Evolutionary conservation across 495 filamentous ascomycete species (phyloP).

Genomic region (Trichoderma reesei): DNA sequence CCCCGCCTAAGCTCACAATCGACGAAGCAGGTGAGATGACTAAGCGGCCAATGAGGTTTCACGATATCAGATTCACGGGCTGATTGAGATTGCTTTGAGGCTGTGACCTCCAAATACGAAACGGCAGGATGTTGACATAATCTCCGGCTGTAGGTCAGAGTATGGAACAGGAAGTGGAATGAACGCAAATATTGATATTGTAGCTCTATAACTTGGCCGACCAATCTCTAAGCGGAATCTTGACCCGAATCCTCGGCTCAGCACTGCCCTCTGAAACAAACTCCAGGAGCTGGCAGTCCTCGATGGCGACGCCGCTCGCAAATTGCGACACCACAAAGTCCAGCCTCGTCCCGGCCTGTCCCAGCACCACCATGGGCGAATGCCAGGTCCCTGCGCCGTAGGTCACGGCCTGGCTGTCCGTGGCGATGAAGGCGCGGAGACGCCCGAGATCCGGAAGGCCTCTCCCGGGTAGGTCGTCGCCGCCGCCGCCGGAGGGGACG

Average conservation of each 20-base stretch:
- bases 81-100: neutral
- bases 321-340: conserved; percentile 82
- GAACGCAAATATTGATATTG: neutral
- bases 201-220: conserved; percentile 3
- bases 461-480: conserved; percentile 30
- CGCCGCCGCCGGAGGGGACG: conserved; percentile 15
- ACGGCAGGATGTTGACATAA: neutral
- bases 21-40: neutral
- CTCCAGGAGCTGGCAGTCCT: conserved; percentile 84
- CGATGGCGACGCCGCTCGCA: conserved; percentile 69
- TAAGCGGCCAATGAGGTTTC: conserved; percentile 2
- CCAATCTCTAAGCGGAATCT: neutral
- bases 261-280: conserved; percentile 33
- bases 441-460: conserved; percentile 67
- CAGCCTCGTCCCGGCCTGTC: conserved; percentile 49
- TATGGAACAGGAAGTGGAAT: too few species aligned
- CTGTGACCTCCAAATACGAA: neutral
- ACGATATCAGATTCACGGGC: neutral
- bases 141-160: neutral
- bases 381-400: conserved; percentile 94
- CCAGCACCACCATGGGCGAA: conserved; percentile 90
- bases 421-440: conserved; percentile 68
- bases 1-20: neutral
- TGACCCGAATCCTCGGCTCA: conserved; percentile 1
- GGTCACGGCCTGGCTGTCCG: conserved; percentile 75